phyloP scores from a whole-genome alignment of 164 flowering plant species.

The Saururus chinensis region DNA sequence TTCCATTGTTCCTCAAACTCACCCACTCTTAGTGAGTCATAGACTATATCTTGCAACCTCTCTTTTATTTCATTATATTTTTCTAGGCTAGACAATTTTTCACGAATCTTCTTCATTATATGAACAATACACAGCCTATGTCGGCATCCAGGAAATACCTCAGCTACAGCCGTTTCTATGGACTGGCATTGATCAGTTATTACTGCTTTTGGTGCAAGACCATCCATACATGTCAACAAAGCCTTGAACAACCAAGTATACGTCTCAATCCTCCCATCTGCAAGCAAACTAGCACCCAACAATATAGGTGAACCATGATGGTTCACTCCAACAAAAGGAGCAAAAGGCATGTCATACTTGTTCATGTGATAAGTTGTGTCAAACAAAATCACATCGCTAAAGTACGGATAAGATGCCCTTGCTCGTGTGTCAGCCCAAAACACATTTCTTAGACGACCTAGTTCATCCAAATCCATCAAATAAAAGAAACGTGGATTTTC shows the following conservation, averaged over 20 bases:
- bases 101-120: neutral
- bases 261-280: constrained; percentile 4
- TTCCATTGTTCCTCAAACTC: constrained; percentile 10
- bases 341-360: constrained; percentile 5
- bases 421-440: constrained; percentile 7
- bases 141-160: constrained; percentile 6
- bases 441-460: constrained; percentile 1
- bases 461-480: constrained; percentile 3
- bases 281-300: constrained; percentile 4
- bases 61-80: constrained; percentile 2
- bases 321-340: constrained; percentile 5
- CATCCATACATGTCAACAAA: constrained; percentile 9
- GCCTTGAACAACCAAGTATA: constrained; percentile 8
- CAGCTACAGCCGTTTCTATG: constrained; percentile 1
- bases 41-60: constrained; percentile 4
- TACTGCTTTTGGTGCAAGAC: constrained; percentile 5
- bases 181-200: constrained; percentile 8
- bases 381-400: constrained; percentile 5
- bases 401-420: constrained; percentile 1
- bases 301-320: constrained; percentile 6
- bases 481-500: constrained; percentile 3
- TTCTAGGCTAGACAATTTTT: constrained; percentile 1
- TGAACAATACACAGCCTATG: constrained; percentile 6
- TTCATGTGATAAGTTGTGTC: constrained; percentile 7
- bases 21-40: constrained; percentile 1